Conservation (phyloP, 306 rosid genomes). For the Quercus parvula region DNA sequence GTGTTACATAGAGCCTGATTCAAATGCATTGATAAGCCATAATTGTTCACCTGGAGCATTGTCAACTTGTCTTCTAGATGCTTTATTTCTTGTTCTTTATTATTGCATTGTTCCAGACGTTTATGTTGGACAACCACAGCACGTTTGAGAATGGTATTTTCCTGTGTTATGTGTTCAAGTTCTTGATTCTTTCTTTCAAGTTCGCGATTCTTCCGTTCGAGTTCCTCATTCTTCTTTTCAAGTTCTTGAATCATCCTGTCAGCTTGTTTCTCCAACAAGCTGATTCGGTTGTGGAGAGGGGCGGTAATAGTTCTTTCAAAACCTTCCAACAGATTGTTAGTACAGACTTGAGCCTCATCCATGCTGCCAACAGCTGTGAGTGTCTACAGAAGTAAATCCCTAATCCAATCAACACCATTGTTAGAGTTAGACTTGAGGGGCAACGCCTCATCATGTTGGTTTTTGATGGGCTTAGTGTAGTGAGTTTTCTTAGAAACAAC, state of each 20-base stretch:
- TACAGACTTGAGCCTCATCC: slow-evolving; percentile 77
- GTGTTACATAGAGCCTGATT: slow-evolving; percentile 78
- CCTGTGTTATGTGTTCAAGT: slow-evolving; percentile 16
- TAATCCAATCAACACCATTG: slow-evolving; percentile 66
- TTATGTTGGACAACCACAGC: slow-evolving; percentile 72
- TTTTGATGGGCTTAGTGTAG: too few species aligned
- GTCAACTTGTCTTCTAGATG: slow-evolving; percentile 73
- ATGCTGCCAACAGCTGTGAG: slow-evolving; percentile 63
- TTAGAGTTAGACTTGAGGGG: slow-evolving; percentile 16
- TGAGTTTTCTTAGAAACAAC: too few species aligned
- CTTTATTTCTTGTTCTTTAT: slow-evolving; percentile 59
- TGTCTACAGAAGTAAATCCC: slow-evolving; percentile 69
- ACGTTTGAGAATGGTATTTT: slow-evolving; percentile 69
- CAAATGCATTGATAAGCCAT: slow-evolving; percentile 85
- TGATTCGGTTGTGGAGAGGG: slow-evolving; percentile 64
- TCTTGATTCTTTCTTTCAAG: too few species aligned
- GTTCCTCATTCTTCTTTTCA: too few species aligned
- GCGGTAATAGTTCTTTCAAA: slow-evolving; percentile 68
- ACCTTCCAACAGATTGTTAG: slow-evolving; percentile 62
- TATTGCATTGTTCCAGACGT: slow-evolving; percentile 38
- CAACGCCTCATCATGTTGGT: too few species aligned
- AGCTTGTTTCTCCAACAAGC: slow-evolving; percentile 61
- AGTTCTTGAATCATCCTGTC: slow-evolving; percentile 25
- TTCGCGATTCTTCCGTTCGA: too few species aligned
- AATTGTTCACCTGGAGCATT: slow-evolving; percentile 79